Base-by-base conservation (phyloP, 2,329 filamentous ascomycete genomes). In the Phaeosphaeria sp. region DNA sequence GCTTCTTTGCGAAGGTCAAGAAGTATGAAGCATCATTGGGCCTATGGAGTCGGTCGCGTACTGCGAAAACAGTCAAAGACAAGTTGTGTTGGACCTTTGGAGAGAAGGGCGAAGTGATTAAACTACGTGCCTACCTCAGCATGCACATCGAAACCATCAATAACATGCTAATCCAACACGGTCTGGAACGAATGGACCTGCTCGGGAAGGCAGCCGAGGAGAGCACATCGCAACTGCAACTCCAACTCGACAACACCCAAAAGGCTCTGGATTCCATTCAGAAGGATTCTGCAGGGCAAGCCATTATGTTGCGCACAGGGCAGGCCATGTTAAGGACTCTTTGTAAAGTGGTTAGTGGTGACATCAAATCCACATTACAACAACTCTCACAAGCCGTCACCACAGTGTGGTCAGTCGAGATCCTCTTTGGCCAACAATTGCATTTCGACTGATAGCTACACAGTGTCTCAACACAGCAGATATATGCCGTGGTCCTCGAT, bases 121-220 rank as follows among this genome's bases (percentile, higher is more conserved):
- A 21, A 27, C 20, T 61, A n/a, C 52, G 54, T 24, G 47, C 27
- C 5, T 61, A 61, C 42, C 50, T 59, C 21, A 56, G 33, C 39
- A 21, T 54, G 2, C 59, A 61, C 24, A 42, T 61, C 17, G 50
- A 50, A 8, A 59, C 49, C 3, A 59, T 61, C 43, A 56, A 59
- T 20, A 59, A 53, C 2, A 17, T 58, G 15, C 50, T 56, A 5
- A n/a, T 27, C 15, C 2, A 46, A 20, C 21, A 53, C 22, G 55
- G 49, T 11, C 36, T 57, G n/a, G 50, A 57, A 13, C 22, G 17
- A 7, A 44, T 51, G 43, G n/a, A 51, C 24, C 3, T 48, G 20
- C 21, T 17, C 21, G 20, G 17, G 11, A 49, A 43, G 9, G 42
- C 42, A 7, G 40, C 24, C 13, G 40, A 53, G 7, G 42, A n/a